Percentiles rank a stretch among this genome's conserved stretches.
phyloP scores from a whole-genome alignment of 345 rosid genomes.

The Erucastrum elatum region DNA sequence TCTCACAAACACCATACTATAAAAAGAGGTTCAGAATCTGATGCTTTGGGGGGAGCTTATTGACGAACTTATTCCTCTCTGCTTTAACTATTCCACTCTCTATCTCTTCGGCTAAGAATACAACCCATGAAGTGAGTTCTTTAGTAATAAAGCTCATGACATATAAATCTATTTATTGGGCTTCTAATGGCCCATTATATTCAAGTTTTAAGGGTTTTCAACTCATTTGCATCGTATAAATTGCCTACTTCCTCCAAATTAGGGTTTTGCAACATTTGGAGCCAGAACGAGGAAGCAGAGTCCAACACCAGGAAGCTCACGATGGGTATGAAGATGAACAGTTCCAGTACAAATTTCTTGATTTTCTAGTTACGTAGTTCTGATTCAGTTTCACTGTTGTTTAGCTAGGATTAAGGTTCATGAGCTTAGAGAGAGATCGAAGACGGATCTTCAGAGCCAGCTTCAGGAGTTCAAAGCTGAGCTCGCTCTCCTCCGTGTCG shows the following conservation, averaged over 20 bases:
- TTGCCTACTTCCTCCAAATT: background rate
- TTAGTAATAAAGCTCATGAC: background rate
- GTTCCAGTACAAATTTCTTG: background rate
- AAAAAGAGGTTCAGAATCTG: slow-evolving; percentile 24
- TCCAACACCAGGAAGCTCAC: slow-evolving; percentile 7
- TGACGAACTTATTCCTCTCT: slow-evolving; percentile 32
- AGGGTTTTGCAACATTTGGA: slow-evolving; percentile 21
- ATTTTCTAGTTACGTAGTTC: background rate
- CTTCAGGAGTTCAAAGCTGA: slow-evolving; percentile 55
- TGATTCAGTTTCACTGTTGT: background rate
- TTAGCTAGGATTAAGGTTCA: slow-evolving; percentile 62
- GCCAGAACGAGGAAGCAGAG: slow-evolving; percentile 21
- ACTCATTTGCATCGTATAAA: background rate
- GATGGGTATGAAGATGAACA: slow-evolving; percentile 28
- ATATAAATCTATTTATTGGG: background rate
- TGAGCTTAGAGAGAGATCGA: slow-evolving; percentile 54
- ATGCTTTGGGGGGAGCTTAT: slow-evolving; percentile 11
- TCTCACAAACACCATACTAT: slow-evolving; percentile 26
- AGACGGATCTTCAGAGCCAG: slow-evolving; percentile 50
- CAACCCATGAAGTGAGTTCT: background rate
- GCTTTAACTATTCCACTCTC: slow-evolving; percentile 18
- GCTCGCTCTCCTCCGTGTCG: slow-evolving; percentile 65
- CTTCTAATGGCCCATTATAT: slow-evolving; percentile 14
- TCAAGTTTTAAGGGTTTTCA: background rate
- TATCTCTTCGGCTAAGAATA: background rate